phyloP scores from a whole-genome alignment of 225 moss, liverwort and hornwort species.

The Pseudisothecium myosuroides region DNA sequence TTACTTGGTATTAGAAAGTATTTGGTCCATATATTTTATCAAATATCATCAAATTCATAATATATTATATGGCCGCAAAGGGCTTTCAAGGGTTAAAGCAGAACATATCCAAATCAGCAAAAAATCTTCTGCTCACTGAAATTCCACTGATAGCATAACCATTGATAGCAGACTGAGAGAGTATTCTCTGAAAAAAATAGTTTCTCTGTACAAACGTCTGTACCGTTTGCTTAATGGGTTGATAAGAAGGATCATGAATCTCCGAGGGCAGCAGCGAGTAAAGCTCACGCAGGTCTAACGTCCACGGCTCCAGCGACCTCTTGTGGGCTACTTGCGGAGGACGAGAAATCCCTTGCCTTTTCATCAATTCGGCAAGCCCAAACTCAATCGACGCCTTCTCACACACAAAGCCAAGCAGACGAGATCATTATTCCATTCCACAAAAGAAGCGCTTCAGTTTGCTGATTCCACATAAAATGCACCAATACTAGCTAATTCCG shows the following conservation, averaged over 20 bases:
- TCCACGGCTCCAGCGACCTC: not conserved
- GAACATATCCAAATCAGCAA: not conserved
- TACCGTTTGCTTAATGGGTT: constrained; percentile 25
- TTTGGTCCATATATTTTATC: too few species aligned
- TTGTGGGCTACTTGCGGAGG: not conserved
- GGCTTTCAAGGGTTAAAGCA: too few species aligned
- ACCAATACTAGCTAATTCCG: not conserved
- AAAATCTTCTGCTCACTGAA: not conserved
- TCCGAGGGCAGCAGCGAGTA: constrained; percentile 18
- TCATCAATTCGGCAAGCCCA: constrained; percentile 40
- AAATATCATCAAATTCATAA: too few species aligned
- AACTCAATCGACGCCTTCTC: constrained; percentile 51
- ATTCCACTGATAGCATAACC: not conserved
- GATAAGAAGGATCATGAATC: constrained; percentile 20
- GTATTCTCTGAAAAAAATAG: too few species aligned
- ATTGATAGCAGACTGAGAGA: not conserved
- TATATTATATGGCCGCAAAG: too few species aligned
- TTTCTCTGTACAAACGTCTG: not conserved
- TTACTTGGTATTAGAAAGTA: too few species aligned
- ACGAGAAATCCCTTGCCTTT: not conserved
- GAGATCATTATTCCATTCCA: not conserved
- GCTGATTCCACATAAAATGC: too few species aligned
- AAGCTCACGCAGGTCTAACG: constrained; percentile 24
- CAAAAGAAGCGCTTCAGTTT: too few species aligned
- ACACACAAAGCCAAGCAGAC: not conserved